Conservation (phyloP, 768 basidiomycete genomes). For the Russula sp. region DNA sequence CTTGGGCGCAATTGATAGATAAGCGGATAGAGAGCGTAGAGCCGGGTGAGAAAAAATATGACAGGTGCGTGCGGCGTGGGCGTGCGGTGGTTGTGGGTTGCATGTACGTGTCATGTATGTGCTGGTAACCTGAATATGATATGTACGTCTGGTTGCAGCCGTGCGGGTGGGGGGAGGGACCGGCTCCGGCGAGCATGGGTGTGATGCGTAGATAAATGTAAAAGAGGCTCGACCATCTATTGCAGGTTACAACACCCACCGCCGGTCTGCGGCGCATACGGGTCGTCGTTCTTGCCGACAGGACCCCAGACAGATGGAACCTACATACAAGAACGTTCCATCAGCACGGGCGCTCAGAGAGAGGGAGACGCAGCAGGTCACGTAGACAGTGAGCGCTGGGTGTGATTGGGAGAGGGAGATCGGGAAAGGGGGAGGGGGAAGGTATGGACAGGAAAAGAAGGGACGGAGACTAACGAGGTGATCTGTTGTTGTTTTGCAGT, state of each 20-base stretch:
- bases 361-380: neutral
- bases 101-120: constrained; percentile 11
- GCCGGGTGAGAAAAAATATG: neutral
- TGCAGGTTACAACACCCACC: constrained; percentile 21
- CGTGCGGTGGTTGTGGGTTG: constrained; percentile 11
- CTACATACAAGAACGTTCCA: constrained; percentile 34
- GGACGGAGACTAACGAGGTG: constrained; percentile 46
- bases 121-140: constrained; percentile 9
- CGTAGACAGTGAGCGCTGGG: neutral
- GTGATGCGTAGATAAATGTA: neutral
- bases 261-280: constrained; percentile 60
- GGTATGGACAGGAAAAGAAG: neutral
- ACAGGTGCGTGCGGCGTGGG: constrained; percentile 9
- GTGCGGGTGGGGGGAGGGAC: neutral
- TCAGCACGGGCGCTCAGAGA: constrained; percentile 20
- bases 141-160: neutral
- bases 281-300: constrained; percentile 87
- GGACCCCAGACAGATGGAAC: constrained; percentile 97
- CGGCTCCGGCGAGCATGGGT: neutral
- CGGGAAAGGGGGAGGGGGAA: neutral
- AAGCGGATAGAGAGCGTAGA: constrained; percentile 8
- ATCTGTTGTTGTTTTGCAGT: constrained; percentile 69
- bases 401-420: neutral
- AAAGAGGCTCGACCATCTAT: constrained; percentile 4
- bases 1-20: constrained; percentile 12